Evolutionary conservation across 139 green algal genomes (phyloP), one percentile per base, ranked within the genome.

Genomic region (Picochlorum sp.): DNA sequence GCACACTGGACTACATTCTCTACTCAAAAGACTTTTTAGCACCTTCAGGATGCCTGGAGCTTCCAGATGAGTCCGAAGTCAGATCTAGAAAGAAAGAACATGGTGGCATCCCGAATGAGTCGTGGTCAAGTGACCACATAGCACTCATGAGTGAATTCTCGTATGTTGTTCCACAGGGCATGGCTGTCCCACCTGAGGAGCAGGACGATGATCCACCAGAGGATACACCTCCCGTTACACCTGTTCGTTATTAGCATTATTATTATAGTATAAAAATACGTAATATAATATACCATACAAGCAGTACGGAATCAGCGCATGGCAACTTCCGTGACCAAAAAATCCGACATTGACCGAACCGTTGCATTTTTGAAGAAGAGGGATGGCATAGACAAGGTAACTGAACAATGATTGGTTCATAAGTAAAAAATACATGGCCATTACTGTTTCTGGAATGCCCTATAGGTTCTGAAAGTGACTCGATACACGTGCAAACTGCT

Each of bases 1-100:
- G 89, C 45, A 96, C 91, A 11, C 82, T 98, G 66, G 92, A 98
- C 79, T 98, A 97, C 83, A 84, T 97, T 54, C 85, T 96, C 57
- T 97, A 94, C 83, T 96, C 87, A 30, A 73, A 63, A 31, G 78
- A 85, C 73, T 83, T 69, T 18, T 77, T 95, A 57, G 71, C 78
- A 72, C 88, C 91, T n/a, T 73, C 77, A 5, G 80, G 78, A 3
- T 66, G 92, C 64, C 77, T 97, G 63, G 92, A 98, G 80, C 83
- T 98, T 72, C 86, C 90, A 13, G 69, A 85, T 6, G 83, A 92
- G 47, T 55, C 55, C 10, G 85, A 92, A 49, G 69, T 94, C 30
- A 65, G 80, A 38, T 51, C 52, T 41, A 59, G 56, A 45, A 38
- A 15, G 20, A 44, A 47, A 23, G n/a, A 31, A 4, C 68, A 79